phyloP scores from a whole-genome alignment of 768 basidiomycete genomes.

The Boletus fagicola region DNA sequence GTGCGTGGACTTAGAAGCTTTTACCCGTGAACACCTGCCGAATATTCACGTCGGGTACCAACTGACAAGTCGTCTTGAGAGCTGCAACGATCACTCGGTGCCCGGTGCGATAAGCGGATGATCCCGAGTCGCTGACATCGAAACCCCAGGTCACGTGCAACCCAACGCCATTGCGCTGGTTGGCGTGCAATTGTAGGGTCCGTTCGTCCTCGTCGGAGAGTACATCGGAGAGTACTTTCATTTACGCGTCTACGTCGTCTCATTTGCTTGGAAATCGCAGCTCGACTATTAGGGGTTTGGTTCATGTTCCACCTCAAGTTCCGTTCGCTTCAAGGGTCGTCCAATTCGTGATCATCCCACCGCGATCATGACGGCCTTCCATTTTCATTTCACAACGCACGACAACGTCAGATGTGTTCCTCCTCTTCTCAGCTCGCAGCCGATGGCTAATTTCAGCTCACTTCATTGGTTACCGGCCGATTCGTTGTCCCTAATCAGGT shows the following conservation, averaged over 20 bases:
- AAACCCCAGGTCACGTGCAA: conserved; percentile 24
- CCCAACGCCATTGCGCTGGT: background rate
- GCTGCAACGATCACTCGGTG: background rate
- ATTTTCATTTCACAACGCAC: conserved; percentile 19
- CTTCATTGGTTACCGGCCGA: conserved; percentile 7
- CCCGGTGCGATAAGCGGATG: conserved; percentile 19
- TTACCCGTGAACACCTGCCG: background rate
- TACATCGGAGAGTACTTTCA: background rate
- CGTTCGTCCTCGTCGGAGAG: background rate
- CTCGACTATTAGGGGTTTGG: conserved; percentile 1
- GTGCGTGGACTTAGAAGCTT: background rate
- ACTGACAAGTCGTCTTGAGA: background rate
- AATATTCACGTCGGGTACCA: background rate
- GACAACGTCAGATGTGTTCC: conserved; percentile 4
- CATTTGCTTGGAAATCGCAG: background rate
- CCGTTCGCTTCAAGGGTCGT: conserved; percentile 17
- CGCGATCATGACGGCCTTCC: conserved; percentile 18
- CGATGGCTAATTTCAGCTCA: conserved; percentile 10
- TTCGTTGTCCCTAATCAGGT: conserved; percentile 5
- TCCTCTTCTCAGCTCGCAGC: conserved; percentile 16
- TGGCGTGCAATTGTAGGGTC: background rate
- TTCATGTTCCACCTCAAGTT: conserved; percentile 15
- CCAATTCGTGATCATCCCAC: background rate
- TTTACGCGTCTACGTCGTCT: background rate
- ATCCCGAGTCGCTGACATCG: conserved; percentile 20